Base-by-base conservation (phyloP, 208 protist genomes). In the Crithidia thermophila region DNA sequence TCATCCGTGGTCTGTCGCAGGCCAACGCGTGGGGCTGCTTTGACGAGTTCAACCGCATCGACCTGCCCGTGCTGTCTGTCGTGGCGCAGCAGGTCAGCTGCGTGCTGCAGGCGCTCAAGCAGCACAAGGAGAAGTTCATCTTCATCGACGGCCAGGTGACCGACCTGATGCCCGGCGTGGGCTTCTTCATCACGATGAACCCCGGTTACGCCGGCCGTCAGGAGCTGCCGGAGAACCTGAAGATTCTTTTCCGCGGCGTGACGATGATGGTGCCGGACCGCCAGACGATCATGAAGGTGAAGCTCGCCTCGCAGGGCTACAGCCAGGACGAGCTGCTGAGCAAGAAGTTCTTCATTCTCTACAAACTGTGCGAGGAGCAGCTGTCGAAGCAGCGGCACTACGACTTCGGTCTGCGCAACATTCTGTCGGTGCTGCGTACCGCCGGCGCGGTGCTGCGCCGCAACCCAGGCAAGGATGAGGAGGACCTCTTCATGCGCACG, bases 261-360 rank as follows among this genome's bases (percentile, higher is more conserved):
- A 98, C 97, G 20, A 99, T 99, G 98, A 99, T 99, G 97, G 97
- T 99, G 71, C 98, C 98, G n/a, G 97, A 99, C 85, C 80, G 93
- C 21, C 87, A 98, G 80, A 96, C 98, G 28, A 99, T 99, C 77
- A 99, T 99, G 91, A 96, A 95, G 85, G 94, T 97, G 59, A 97
- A 97, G 77, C 84, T 98, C 36, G 94, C 91, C 28, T 94, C 94
- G 23, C 87, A 94, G 63, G 96, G 96, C 20, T 98, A 97, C 81
- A 94, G 94, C 58, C 81, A 97, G 62, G 87, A 97, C 68, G 94
- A 95, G n/a, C 64, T 94, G 21, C 83, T 98, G 18, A 90, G 90
- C 63, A 95, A 96, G 77, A 98, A 98, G 81, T 97, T 98, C 80
- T 94, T 95, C 69, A 94, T 93, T 66, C 84, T 98, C 20, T 98